Base-by-base conservation (phyloP, 1,139 yeast genomes). In the Blastobotrys petasosporus region DNA sequence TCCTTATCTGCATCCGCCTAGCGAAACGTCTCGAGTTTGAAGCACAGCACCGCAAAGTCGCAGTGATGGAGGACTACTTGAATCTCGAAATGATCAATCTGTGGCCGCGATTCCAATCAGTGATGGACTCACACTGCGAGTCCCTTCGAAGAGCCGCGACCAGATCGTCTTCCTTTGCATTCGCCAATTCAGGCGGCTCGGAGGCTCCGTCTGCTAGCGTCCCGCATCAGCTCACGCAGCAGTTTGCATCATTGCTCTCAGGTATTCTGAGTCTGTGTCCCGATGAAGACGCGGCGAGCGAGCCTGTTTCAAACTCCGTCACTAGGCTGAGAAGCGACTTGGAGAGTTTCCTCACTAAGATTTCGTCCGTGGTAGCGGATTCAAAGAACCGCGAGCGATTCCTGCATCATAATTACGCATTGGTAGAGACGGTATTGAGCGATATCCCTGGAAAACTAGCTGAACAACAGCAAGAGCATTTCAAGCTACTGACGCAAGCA, bases 61-160 rank as follows among this genome's bases (percentile, higher is more conserved):
- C 95, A 0, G 79, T 82, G 1, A 69, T 86, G 57, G 90, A 84
- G 54, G 85, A 79, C 50, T 85, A 85, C 60, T 69, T 86, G 51
- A 82, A 85, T 59, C 72, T 80, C 10, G 78, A 85, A 51, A 65
- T 83, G 49, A 74, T 85, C 40, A 58, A 52, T 17, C 67, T 90
- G 36, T 90, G 97, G 97, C 96, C 97, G 1, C 80, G 77, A 49
- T 85, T 88, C 58, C 94, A 92, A 57, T 74, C 71, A 42, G 70
- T 85, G 35, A 75, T 88, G 44, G 96, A 88, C 62, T 66, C 76
- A 40, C 86, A 88, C 57, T 82, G 94, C 60, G 87, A 82, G 17
- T 76, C 79, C 28, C 68, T 88, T 63, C 77, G 70, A 51, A 70
- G 65, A 47, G 71, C 65, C 32, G 64, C 70, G 50, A 42, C 67